Evolutionary conservation across 331 rosid species (phyloP).

Genomic region (Phaseolus coccineus): DNA sequence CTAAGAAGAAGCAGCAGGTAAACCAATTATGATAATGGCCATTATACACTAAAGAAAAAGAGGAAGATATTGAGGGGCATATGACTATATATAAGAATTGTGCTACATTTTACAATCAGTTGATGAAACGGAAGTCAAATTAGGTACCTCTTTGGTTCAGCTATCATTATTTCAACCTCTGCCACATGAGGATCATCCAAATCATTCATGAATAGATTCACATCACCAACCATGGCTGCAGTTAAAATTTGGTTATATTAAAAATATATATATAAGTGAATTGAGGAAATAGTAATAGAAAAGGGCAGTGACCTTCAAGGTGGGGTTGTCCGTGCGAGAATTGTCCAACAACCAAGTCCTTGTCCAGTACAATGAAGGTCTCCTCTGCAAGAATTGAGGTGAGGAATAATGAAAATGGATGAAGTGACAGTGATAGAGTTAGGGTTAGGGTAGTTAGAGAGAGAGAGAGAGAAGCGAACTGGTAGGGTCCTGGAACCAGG

Average conservation of each 20-base stretch:
- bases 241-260: too few relatives aligned
- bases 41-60: background rate
- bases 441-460: background rate
- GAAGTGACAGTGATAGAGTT: background rate
- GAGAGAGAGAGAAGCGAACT: constrained; percentile 48
- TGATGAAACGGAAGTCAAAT: constrained; percentile 36
- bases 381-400: constrained; percentile 60
- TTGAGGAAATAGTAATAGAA: background rate
- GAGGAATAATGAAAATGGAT: background rate
- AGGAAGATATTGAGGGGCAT: too few relatives aligned
- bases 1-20: background rate
- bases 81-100: too few relatives aligned
- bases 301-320: constrained; percentile 65
- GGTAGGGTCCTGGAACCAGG: constrained; percentile 85
- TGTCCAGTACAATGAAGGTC: constrained; percentile 83
- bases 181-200: constrained; percentile 70
- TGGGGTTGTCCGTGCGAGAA: constrained; percentile 77
- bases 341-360: constrained; percentile 63
- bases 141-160: constrained; percentile 76
- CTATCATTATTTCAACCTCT: constrained; percentile 94
- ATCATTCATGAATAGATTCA: constrained; percentile 87
- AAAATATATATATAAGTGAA: too few relatives aligned
- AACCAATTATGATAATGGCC: background rate
- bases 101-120: background rate
- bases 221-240: constrained; percentile 96